phyloP scores from a whole-genome alignment of 2,329 filamentous ascomycete species.

The Curvularia sp. region DNA sequence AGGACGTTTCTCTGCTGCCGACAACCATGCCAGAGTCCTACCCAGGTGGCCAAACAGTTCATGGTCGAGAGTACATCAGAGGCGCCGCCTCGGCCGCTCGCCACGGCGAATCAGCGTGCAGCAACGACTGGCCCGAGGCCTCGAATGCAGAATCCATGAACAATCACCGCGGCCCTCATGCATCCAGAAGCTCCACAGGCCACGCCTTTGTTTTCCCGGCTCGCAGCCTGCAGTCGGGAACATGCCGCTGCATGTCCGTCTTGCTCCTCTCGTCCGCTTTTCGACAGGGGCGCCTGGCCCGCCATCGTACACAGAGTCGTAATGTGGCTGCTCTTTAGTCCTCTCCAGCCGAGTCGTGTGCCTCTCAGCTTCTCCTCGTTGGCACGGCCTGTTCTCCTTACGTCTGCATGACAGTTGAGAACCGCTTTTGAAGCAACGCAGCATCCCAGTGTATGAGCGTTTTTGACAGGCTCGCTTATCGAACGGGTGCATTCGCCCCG shows the following conservation, averaged over 20 bases:
- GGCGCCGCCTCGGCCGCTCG: background rate
- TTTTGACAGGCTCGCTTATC: slow-evolving; percentile 9
- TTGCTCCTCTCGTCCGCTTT: slow-evolving; percentile 2
- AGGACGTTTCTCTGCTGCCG: background rate
- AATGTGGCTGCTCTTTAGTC: background rate
- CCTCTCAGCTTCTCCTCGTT: background rate
- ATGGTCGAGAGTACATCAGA: background rate
- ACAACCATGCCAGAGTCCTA: background rate
- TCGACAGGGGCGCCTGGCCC: background rate
- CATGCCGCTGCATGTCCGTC: background rate
- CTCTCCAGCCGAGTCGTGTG: background rate
- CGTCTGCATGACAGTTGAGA: background rate
- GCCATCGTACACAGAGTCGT: background rate
- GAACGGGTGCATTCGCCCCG: background rate
- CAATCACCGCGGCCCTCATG: background rate
- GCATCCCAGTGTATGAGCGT: background rate
- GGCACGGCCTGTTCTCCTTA: background rate
- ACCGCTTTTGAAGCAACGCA: background rate
- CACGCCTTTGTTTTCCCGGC: slow-evolving; percentile 6
- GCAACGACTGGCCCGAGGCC: background rate
- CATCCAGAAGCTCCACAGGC: slow-evolving; percentile 9
- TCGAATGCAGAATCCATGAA: background rate
- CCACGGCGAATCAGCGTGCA: slow-evolving; percentile 1
- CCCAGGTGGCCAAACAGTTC: background rate
- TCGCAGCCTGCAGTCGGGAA: background rate